These are phyloP conservation scores for Penicillium roqueforti DNA, from an alignment of 495 filamentous ascomycete species.

Conservation along the genomic window DNA sequence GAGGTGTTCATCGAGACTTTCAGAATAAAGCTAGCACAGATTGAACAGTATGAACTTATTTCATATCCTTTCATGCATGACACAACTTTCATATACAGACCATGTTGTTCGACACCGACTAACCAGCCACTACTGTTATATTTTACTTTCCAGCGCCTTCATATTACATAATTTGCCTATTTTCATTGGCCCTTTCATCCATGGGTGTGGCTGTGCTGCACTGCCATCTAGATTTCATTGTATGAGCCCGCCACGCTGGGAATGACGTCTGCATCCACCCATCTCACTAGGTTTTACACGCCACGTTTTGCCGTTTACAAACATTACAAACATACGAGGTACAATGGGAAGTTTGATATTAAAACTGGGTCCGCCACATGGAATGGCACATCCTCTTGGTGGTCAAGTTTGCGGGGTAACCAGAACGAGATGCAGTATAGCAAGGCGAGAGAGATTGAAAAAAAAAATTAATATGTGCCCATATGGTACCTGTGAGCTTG, in stretches of 20 bases:
- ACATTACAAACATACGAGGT: background rate
- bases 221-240: background rate
- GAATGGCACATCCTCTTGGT: background rate
- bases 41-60: background rate
- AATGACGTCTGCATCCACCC: conserved; percentile 4
- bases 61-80: background rate
- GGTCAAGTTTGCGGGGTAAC: background rate
- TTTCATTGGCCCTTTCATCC: background rate
- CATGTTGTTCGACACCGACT: background rate
- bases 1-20: background rate
- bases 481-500: background rate
- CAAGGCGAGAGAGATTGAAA: background rate
- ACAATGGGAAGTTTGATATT: background rate
- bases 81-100: background rate
- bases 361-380: background rate
- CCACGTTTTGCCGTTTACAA: background rate
- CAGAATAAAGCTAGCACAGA: background rate
- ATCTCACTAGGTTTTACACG: background rate
- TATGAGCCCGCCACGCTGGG: background rate
- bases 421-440: background rate
- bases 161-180: background rate
- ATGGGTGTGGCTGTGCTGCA: background rate
- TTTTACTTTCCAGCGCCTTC: background rate
- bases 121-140: too few species aligned
- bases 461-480: background rate